A percentile compares a stretch with the other conserved stretches of the same genome.
phyloP scores from a whole-genome alignment of 2,329 filamentous ascomycete species.

The Phaeoacremonium minimum region DNA sequence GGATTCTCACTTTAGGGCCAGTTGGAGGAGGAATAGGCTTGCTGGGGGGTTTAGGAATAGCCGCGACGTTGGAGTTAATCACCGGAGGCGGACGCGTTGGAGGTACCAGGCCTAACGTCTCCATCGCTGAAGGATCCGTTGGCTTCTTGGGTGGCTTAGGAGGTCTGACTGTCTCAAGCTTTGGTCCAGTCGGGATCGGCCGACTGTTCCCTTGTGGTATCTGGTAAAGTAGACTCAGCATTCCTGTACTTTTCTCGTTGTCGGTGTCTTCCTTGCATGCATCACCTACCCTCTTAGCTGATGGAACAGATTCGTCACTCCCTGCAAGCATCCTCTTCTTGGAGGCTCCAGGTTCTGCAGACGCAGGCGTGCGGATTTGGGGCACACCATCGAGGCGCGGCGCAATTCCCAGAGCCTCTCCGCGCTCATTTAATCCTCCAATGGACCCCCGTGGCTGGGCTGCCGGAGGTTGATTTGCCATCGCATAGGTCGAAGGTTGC shows the following conservation, averaged over 20 bases:
- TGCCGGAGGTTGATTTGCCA: background rate
- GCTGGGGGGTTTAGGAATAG: background rate
- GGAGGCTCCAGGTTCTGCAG: constrained; percentile 11
- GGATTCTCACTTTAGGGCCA: constrained; percentile 1
- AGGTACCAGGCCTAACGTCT: constrained; percentile 42
- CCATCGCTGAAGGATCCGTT: constrained; percentile 47
- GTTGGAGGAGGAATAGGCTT: background rate
- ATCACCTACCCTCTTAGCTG: constrained; percentile 37
- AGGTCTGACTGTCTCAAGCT: constrained; percentile 8
- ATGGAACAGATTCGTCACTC: constrained; percentile 21
- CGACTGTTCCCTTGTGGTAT: background rate
- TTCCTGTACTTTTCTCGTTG: background rate
- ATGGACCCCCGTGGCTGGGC: constrained; percentile 1
- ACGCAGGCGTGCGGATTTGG: background rate
- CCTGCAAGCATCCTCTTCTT: constrained; percentile 42
- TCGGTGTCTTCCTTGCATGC: background rate
- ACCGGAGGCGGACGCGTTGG: constrained; percentile 35
- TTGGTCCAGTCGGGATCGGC: constrained; percentile 6
- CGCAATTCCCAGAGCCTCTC: constrained; percentile 11
- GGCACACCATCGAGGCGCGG: background rate
- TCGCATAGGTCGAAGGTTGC: background rate
- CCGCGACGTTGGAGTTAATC: background rate
- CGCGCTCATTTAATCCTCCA: constrained; percentile 19
- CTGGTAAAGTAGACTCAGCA: background rate
- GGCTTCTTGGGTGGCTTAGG: constrained; percentile 17